A percentile compares a stretch with the other conserved stretches of the same genome.
These are phyloP conservation scores for Priceomyces haplophilus DNA, from an alignment of 805 yeast species.

Conservation along the genomic window DNA sequence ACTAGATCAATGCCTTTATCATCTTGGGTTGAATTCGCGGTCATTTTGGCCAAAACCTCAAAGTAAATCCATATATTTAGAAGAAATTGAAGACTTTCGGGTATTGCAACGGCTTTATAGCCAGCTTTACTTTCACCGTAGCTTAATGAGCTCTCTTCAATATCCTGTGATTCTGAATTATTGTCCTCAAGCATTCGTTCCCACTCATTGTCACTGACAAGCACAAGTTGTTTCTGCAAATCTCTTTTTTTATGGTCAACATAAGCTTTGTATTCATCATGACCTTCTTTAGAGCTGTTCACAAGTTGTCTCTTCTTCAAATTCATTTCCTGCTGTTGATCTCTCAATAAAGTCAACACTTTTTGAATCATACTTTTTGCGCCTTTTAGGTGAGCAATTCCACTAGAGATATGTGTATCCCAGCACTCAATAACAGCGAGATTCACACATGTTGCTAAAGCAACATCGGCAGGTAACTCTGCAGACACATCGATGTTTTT, in stretches of 20 bases:
- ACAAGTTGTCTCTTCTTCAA: constrained; percentile 11
- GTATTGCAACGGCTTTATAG: constrained; percentile 19
- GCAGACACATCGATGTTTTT: constrained; percentile 10
- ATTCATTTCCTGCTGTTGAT: constrained; percentile 17
- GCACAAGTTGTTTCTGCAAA: constrained; percentile 24
- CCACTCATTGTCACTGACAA: constrained; percentile 34
- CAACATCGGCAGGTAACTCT: constrained; percentile 57
- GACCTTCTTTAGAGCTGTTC: constrained; percentile 8
- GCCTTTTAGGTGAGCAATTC: constrained; percentile 66
- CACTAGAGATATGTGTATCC: constrained; percentile 65
- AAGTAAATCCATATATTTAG: constrained; percentile 67
- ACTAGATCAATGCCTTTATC: constrained; percentile 42
- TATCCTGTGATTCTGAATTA: constrained; percentile 1
- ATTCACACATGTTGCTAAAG: constrained; percentile 61
- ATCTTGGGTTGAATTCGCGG: constrained; percentile 48
- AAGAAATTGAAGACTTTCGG: constrained; percentile 47
- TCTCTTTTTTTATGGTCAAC: constrained; percentile 7
- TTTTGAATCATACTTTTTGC: constrained; percentile 59
- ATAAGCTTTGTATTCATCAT: constrained; percentile 6
- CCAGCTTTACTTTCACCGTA: background rate
- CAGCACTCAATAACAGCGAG: constrained; percentile 66
- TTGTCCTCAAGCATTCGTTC: constrained; percentile 20
- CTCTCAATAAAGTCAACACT: constrained; percentile 32
- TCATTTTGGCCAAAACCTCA: constrained; percentile 65
- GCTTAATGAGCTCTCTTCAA: background rate